Percentiles rank a stretch among this genome's conserved stretches.
Conservation (phyloP, 169 alveolate genomes). For the Eimeria nieschulzi region DNA sequence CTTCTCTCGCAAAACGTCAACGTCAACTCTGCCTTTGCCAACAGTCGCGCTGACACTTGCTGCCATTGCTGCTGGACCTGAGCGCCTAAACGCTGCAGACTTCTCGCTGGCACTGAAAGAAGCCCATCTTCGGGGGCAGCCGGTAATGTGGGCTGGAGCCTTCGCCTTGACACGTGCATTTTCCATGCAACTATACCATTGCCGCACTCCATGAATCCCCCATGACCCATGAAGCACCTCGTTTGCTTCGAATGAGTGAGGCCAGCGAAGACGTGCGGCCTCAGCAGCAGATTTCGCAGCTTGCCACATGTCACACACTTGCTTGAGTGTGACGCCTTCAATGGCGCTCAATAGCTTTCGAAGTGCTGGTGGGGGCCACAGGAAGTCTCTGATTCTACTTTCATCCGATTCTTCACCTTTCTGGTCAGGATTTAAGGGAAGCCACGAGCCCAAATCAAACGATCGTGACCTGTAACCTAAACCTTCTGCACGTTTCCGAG, state of each 20-base stretch:
- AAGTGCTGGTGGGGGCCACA: slow-evolving; percentile 40
- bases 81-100: not conserved
- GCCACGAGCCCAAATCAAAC: not conserved
- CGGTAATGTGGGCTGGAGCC: not conserved
- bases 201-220: not conserved
- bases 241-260: not conserved
- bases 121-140: not conserved
- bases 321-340: not conserved
- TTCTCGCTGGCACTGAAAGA: not conserved
- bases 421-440: not conserved
- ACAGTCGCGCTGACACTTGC: not conserved
- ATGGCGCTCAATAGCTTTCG: not conserved
- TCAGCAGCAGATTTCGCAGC: not conserved
- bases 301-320: not conserved
- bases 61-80: slow-evolving; percentile 20
- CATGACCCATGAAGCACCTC: not conserved
- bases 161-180: not conserved
- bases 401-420: not conserved
- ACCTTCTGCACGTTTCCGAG: not conserved
- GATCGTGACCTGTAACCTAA: not conserved
- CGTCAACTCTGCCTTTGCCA: not conserved
- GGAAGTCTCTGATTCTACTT: not conserved
- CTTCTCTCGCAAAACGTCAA: slow-evolving; percentile 20
- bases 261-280: not conserved
- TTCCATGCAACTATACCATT: not conserved